Percentiles rank a stretch among this genome's conserved stretches.
phyloP scores from a whole-genome alignment of 1,284 basidiomycete genomes.

The Cryptococcus sp. region DNA sequence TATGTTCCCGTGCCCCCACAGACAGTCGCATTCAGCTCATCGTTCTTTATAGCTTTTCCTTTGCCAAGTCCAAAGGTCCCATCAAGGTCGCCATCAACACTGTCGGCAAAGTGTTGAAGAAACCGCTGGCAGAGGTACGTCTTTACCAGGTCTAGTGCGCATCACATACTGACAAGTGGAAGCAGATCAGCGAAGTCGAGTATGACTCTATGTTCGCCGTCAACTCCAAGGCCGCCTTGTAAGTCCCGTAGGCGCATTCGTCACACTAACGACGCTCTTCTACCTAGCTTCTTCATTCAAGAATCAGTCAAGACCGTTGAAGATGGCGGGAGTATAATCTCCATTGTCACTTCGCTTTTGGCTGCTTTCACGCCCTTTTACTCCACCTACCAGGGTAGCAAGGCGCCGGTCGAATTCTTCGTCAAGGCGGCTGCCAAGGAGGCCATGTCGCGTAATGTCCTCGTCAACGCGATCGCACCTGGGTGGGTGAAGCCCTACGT shows the following conservation, averaged over 20 bases:
- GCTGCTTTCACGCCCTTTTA: conserved; percentile 27
- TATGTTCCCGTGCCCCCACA: too few relatives aligned
- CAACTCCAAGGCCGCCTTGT: conserved; percentile 30
- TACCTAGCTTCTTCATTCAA: conserved; percentile 26
- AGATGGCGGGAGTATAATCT: conserved; percentile 28
- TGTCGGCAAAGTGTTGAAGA: conserved; percentile 35
- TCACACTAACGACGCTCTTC: too few relatives aligned
- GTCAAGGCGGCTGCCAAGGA: conserved; percentile 29
- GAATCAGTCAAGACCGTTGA: conserved; percentile 18
- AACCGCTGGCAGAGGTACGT: conserved; percentile 15
- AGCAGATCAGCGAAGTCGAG: conserved; percentile 22
- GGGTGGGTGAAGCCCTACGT: too few relatives aligned
- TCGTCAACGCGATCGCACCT: conserved; percentile 2
- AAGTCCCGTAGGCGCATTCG: too few relatives aligned
- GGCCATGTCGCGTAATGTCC: not conserved
- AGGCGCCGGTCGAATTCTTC: conserved; percentile 33
- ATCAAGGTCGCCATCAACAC: conserved; percentile 30
- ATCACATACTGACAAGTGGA: too few relatives aligned
- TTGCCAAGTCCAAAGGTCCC: conserved; percentile 7
- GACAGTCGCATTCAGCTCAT: too few relatives aligned
- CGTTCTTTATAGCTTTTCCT: not conserved
- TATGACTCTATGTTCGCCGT: conserved; percentile 29
- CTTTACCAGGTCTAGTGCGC: too few relatives aligned
- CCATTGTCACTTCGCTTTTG: conserved; percentile 24
- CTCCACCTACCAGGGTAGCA: conserved; percentile 31